Conservation (phyloP, 208 protist genomes). For the Acanthamoeba triangularis region DNA sequence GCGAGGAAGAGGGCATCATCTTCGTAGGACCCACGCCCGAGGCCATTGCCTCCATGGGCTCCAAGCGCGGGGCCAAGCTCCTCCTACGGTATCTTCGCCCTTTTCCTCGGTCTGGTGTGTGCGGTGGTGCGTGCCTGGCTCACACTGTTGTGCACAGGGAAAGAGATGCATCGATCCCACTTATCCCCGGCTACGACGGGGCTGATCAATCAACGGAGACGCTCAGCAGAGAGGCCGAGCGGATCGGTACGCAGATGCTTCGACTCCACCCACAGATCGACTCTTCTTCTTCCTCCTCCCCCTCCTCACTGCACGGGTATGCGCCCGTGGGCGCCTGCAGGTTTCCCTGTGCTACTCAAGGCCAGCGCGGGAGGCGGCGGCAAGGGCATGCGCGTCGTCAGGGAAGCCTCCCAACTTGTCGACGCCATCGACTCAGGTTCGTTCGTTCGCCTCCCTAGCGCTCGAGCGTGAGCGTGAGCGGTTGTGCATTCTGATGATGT, state of each 20-base stretch:
- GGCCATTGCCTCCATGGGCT: conserved; percentile 96
- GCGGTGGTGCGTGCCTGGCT: background rate
- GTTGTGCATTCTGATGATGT: no score
- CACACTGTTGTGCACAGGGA: background rate
- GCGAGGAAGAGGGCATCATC: conserved; percentile 92
- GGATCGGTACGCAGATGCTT: conserved; percentile 86
- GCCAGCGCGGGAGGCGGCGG: conserved; percentile 94
- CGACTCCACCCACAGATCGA: background rate
- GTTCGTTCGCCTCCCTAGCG: background rate
- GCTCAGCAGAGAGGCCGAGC: conserved; percentile 87
- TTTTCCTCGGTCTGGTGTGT: background rate
- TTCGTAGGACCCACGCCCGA: conserved; percentile 97
- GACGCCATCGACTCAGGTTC: conserved; percentile 75
- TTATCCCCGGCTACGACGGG: conserved; percentile 96
- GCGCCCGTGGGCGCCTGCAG: conserved; percentile 89
- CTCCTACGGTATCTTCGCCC: conserved; percentile 20
- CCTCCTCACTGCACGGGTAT: background rate
- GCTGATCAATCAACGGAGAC: conserved; percentile 89
- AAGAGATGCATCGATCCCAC: conserved; percentile 90
- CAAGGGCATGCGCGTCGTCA: conserved; percentile 84
- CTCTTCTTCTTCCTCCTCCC: background rate
- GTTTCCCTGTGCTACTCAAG: conserved; percentile 98
- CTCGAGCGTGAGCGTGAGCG: background rate
- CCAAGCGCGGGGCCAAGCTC: conserved; percentile 90
- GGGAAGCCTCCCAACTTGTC: background rate